Base-by-base conservation (phyloP, 2,329 filamentous ascomycete species). In the Scedosporium apiospermum region DNA sequence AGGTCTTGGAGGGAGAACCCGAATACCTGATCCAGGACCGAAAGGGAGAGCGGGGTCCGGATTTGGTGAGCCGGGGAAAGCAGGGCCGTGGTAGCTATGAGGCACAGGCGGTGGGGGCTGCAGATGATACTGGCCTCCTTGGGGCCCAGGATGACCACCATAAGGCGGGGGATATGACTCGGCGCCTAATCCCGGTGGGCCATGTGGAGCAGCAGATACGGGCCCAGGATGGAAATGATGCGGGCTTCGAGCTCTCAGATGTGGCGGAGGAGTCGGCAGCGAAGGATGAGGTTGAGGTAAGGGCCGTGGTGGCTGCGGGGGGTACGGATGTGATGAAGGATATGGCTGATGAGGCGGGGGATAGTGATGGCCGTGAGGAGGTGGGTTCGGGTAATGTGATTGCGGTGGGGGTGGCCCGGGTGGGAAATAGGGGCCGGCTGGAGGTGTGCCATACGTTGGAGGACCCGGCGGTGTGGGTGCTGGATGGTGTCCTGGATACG, bases 21-120 rank as follows among this genome's bases (percentile, higher is more conserved):
- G 67, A 58, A 71, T 66, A 23, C 73, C 72, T 10, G 69, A 69
- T 49, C 68, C 65, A 21, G 68, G 63, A 10, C 72, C 69, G 12
- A 68, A 63, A 57, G 70, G 69, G 44, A 71, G 68, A 38, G 68
- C 68, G 10, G 65, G 64, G 30, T 66, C 70, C 60, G 68, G 68
- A 18, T 66, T 72, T 2, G 72, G 72, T 57, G 71, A 41, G 10
- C 18, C 14, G 3, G 60, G 38, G 16, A 62, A 38, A 12, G 60
- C 18, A 61, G 7, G 30, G 10, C 5, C 74, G 4, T 72, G 71
- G 66, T 34, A 66, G 23, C 49, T 58, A 63, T 68, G 3, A 64
- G 26, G 55, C 66, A 63, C 9, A 66, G 63, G 6, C 41, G 27
- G 34, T 4, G 60, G 38, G 6, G 51, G 53, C 14, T 23, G 60